phyloP scores from a whole-genome alignment of 2,329 filamentous ascomycete genomes.

The Tolypocladium guangdongense region DNA sequence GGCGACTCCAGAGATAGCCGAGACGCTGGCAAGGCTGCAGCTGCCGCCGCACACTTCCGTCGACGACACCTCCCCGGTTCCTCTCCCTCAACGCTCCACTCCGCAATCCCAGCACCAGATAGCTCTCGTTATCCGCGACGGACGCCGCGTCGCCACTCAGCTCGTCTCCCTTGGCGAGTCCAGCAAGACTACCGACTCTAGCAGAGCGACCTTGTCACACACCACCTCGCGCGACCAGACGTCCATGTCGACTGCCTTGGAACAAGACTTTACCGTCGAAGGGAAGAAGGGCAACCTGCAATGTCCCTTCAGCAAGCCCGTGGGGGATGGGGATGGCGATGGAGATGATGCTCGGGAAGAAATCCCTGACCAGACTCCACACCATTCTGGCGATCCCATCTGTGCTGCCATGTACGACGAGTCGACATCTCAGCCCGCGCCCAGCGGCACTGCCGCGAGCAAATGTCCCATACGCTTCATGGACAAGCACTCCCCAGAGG shows the following conservation, averaged over 20 bases:
- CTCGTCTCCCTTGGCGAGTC: conserved; percentile 36
- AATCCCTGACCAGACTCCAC: conserved; percentile 29
- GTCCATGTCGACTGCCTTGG: conserved; percentile 55
- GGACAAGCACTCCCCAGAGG: conserved; percentile 85
- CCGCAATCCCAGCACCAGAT: conserved; percentile 38
- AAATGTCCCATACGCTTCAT: conserved; percentile 90
- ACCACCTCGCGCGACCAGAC: conserved; percentile 34
- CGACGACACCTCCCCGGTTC: conserved; percentile 39
- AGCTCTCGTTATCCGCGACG: conserved; percentile 53
- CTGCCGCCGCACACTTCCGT: conserved; percentile 43
- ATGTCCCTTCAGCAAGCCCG: conserved; percentile 62
- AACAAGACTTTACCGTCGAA: conserved; percentile 83
- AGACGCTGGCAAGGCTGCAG: conserved; percentile 56
- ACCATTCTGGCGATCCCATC: conserved; percentile 46
- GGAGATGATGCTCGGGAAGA: conserved; percentile 12
- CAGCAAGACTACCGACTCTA: conserved; percentile 41
- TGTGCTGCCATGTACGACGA: conserved; percentile 55
- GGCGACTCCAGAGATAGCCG: conserved; percentile 53
- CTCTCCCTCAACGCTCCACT: conserved; percentile 38
- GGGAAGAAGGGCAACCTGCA: conserved; percentile 69
- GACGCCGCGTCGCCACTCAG: conserved; percentile 45
- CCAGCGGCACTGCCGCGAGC: conserved; percentile 38
- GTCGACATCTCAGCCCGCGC: conserved; percentile 39
- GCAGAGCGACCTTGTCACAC: conserved; percentile 34
- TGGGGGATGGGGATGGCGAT: conserved; percentile 20